These are phyloP conservation scores for Nepenthes gracilis DNA, from an alignment of 148 eudicot species.

Conservation along the genomic window DNA sequence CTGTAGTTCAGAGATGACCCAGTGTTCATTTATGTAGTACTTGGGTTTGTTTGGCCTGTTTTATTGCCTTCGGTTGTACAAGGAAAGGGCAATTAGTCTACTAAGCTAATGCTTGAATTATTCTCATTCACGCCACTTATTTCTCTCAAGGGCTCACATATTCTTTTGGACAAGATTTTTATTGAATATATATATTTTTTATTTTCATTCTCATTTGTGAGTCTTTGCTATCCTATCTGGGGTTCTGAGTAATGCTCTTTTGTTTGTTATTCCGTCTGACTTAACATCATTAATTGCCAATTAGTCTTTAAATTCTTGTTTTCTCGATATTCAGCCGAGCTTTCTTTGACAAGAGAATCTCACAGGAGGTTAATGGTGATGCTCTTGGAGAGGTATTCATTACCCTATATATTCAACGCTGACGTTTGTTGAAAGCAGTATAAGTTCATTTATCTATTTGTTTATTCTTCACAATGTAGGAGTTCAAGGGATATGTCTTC, in stretches of 20 bases:
- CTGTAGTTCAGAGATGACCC: too few relatives aligned
- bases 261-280: not conserved
- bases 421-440: not conserved
- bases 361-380: conserved; percentile 60
- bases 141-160: too few relatives aligned
- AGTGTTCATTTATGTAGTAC: too few relatives aligned
- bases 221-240: too few relatives aligned
- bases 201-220: not conserved
- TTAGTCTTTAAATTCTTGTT: not conserved
- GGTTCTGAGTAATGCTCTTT: too few relatives aligned
- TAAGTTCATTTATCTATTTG: not conserved
- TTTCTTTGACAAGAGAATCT: conserved; percentile 67
- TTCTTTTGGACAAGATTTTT: too few relatives aligned
- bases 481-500: conserved; percentile 64
- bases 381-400: conserved; percentile 47
- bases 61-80: too few relatives aligned
- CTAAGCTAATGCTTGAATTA: too few relatives aligned
- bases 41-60: too few relatives aligned
- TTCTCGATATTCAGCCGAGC: conserved; percentile 28
- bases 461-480: conserved; percentile 17
- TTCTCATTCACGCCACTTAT: too few relatives aligned
- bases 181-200: not conserved
- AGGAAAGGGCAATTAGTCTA: too few relatives aligned
- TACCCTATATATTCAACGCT: too few relatives aligned
- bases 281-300: not conserved